phyloP scores from a whole-genome alignment of 176 grass and related monocot species.

The barley (Hordeum vulgare) region DNA sequence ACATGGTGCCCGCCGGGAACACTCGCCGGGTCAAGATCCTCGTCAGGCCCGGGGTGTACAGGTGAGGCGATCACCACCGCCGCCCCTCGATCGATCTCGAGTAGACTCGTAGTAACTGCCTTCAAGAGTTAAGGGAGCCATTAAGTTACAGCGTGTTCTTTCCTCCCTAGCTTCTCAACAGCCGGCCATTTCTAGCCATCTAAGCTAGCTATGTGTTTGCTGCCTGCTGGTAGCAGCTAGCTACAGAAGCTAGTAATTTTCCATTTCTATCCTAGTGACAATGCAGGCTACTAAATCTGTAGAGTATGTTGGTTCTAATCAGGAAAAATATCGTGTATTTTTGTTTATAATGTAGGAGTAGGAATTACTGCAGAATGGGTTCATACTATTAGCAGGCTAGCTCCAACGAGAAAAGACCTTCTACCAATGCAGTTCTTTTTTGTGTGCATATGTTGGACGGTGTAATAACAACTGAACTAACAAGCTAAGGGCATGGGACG shows the following conservation, averaged over 20 bases:
- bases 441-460: background rate
- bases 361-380: background rate
- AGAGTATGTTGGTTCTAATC: background rate
- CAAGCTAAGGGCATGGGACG: background rate
- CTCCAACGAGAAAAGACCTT: too few relatives aligned
- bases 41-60: slow-evolving; percentile 64
- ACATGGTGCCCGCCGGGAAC: slow-evolving; percentile 84
- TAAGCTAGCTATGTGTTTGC: background rate
- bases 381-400: background rate
- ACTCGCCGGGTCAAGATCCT: slow-evolving; percentile 66
- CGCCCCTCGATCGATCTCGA: background rate
- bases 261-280: background rate
- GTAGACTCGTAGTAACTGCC: slow-evolving; percentile 13
- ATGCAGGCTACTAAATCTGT: background rate
- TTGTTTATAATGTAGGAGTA: background rate
- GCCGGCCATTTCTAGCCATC: background rate
- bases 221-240: background rate
- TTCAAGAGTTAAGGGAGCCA: slow-evolving; percentile 20
- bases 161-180: background rate
- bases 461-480: background rate
- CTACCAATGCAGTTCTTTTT: background rate
- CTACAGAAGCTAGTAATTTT: background rate
- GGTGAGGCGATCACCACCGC: slow-evolving; percentile 29
- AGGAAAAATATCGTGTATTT: background rate
- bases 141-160: background rate